Percentiles rank a stretch among this genome's conserved stretches.
phyloP scores from a whole-genome alignment of 2,329 filamentous ascomycete genomes.

The Colletotrichum sp. region DNA sequence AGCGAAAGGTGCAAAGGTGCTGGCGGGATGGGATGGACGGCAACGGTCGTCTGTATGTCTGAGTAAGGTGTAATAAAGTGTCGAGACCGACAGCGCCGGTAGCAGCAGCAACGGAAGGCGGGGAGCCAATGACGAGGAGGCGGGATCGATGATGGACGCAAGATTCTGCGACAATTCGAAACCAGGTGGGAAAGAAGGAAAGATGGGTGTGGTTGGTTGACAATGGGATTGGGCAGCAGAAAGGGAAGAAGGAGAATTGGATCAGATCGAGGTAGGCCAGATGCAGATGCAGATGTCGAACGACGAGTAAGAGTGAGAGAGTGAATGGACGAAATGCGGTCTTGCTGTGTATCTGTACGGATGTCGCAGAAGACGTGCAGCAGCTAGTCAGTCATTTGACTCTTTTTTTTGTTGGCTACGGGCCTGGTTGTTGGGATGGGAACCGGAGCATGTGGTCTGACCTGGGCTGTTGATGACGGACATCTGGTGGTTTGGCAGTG shows the following conservation, averaged over 20 bases:
- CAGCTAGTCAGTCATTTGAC: slow-evolving; percentile 17
- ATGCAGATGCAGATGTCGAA: background rate
- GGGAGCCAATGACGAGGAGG: slow-evolving; percentile 2
- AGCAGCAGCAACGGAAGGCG: background rate
- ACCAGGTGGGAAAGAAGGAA: slow-evolving; percentile 3
- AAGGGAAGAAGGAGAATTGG: background rate
- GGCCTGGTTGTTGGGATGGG: slow-evolving; percentile 19
- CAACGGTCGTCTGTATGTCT: background rate
- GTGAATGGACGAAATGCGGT: background rate
- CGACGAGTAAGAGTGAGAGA: background rate
- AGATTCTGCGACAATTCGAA: background rate
- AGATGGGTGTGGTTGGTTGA: background rate
- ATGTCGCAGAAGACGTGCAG: background rate
- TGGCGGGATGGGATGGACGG: background rate
- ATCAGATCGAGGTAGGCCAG: background rate
- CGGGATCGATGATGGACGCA: background rate
- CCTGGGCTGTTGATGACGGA: slow-evolving; percentile 18
- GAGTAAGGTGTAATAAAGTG: background rate
- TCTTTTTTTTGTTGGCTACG: slow-evolving; percentile 14
- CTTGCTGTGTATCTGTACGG: background rate
- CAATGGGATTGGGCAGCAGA: background rate
- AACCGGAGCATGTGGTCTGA: slow-evolving; percentile 21
- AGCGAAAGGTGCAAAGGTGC: background rate
- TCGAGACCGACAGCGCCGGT: background rate
- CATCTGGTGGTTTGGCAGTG: background rate